These are phyloP conservation scores for Thermothielavioides terrestris DNA, from an alignment of 495 filamentous ascomycete genomes.

Conservation along the genomic window DNA sequence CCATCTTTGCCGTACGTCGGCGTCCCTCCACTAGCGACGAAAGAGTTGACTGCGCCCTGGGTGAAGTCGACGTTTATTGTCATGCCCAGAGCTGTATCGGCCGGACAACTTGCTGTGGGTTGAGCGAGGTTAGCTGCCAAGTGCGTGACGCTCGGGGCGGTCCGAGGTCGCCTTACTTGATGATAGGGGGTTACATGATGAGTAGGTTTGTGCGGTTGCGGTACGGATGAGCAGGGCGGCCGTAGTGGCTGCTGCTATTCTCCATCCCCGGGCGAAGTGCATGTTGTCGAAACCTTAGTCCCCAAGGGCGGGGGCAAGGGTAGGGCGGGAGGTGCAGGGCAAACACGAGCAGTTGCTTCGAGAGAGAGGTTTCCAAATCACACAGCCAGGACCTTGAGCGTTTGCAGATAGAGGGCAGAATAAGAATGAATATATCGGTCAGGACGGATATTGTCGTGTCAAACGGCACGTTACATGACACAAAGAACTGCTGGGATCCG, in stretches of 20 bases:
- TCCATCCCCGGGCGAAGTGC: constrained; percentile 16
- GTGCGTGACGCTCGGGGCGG: not conserved
- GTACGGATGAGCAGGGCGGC: constrained; percentile 11
- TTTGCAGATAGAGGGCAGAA: too few relatives aligned
- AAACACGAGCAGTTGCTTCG: too few relatives aligned
- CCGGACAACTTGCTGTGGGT: constrained; percentile 47
- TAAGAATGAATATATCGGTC: too few relatives aligned
- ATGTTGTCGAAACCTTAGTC: not conserved
- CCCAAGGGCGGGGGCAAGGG: not conserved
- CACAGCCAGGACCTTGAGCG: too few relatives aligned
- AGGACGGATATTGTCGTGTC: too few relatives aligned
- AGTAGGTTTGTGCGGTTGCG: constrained; percentile 25
- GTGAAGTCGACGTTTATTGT: constrained; percentile 75
- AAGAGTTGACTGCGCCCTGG: constrained; percentile 58
- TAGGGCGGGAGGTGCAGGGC: not conserved
- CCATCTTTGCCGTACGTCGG: constrained; percentile 68
- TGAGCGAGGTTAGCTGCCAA: constrained; percentile 1
- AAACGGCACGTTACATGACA: too few relatives aligned
- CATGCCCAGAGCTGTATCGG: constrained; percentile 75
- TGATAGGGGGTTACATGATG: constrained; percentile 25
- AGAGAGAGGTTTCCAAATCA: too few relatives aligned
- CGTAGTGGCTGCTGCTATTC: constrained; percentile 6
- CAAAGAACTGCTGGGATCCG: too few relatives aligned
- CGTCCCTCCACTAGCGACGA: constrained; percentile 55
- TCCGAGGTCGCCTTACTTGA: constrained; percentile 13